Conservation (phyloP, 768 basidiomycete genomes). For the Calocybe gangraenosa region DNA sequence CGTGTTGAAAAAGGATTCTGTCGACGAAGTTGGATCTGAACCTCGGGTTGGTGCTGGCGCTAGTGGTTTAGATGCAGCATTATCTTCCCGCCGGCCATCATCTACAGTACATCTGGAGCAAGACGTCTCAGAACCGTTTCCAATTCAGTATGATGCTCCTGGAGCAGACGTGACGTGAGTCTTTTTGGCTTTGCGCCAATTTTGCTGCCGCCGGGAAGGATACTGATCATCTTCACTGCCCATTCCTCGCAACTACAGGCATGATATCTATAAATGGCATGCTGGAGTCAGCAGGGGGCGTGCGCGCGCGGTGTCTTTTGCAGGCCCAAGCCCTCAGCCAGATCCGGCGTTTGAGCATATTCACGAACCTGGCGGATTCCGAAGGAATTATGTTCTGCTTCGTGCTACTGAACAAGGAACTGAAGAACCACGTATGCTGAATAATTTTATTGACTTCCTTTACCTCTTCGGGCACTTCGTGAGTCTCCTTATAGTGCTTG, state of each 20-base stretch:
- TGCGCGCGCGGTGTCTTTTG: constrained; percentile 67
- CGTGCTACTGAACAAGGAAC: constrained; percentile 64
- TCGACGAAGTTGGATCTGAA: constrained; percentile 24
- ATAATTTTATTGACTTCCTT: constrained; percentile 93
- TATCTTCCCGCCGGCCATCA: constrained; percentile 25
- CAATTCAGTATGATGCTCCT: constrained; percentile 82
- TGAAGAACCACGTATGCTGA: constrained; percentile 60
- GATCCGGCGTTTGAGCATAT: constrained; percentile 90
- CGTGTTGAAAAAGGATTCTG: constrained; percentile 57
- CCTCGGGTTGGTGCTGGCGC: constrained; percentile 22
- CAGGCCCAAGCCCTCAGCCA: constrained; percentile 47
- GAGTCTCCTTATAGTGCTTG: constrained; percentile 27
- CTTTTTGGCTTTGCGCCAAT: neutral
- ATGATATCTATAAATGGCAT: constrained; percentile 96
- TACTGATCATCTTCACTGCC: neutral
- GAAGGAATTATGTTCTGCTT: constrained; percentile 80
- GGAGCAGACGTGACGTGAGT: constrained; percentile 94
- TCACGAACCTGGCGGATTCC: constrained; percentile 92
- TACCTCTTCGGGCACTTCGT: constrained; percentile 96
- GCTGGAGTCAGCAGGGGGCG: constrained; percentile 64
- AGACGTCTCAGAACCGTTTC: constrained; percentile 69
- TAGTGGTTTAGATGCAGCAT: constrained; percentile 19
- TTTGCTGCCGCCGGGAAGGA: neutral
- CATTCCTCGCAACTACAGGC: constrained; percentile 37
- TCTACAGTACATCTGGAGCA: constrained; percentile 23